Percentiles rank a stretch among this genome's conserved stretches.
These are phyloP conservation scores for Globisporangium sylvaticum DNA, from an alignment of 352 stramenopile genomes.

Conservation along the genomic window DNA sequence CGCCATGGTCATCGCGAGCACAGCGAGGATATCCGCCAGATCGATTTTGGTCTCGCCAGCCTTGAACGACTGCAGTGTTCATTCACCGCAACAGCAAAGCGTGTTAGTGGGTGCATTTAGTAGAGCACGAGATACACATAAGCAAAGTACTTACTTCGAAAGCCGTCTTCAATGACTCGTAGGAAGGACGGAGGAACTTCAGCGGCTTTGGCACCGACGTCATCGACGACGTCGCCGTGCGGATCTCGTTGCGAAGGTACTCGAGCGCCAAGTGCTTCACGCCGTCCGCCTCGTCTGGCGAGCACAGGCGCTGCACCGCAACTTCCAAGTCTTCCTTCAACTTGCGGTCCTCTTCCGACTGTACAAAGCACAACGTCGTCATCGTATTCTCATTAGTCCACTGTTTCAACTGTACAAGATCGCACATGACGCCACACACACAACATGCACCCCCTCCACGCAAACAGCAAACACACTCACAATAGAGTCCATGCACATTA, in stretches of 20 bases:
- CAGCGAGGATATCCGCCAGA: slow-evolving; percentile 86
- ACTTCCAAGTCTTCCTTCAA: slow-evolving; percentile 92
- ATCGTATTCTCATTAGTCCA: background rate
- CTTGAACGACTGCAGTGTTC: slow-evolving; percentile 25
- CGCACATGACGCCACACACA: background rate
- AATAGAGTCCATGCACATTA: no score
- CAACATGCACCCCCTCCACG: background rate
- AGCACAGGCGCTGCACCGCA: slow-evolving; percentile 77
- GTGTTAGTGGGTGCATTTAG: background rate
- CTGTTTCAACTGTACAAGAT: slow-evolving; percentile 4
- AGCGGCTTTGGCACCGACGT: slow-evolving; percentile 99
- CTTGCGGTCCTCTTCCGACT: slow-evolving; percentile 90
- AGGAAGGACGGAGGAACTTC: slow-evolving; percentile 98
- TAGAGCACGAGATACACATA: background rate
- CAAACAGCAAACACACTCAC: no score
- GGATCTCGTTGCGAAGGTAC: slow-evolving; percentile 95
- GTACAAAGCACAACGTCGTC: background rate
- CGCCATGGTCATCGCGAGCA: slow-evolving; percentile 99
- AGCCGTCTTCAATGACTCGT: slow-evolving; percentile 89
- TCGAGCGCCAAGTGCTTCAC: slow-evolving; percentile 91
- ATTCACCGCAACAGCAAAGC: background rate
- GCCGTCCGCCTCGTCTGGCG: slow-evolving; percentile 50
- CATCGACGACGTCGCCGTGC: slow-evolving; percentile 97
- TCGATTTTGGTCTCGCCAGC: slow-evolving; percentile 68
- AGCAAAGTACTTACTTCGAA: slow-evolving; percentile 35